Base-by-base conservation (phyloP, 495 filamentous ascomycete genomes). In the Aspergillus avenaceus region DNA sequence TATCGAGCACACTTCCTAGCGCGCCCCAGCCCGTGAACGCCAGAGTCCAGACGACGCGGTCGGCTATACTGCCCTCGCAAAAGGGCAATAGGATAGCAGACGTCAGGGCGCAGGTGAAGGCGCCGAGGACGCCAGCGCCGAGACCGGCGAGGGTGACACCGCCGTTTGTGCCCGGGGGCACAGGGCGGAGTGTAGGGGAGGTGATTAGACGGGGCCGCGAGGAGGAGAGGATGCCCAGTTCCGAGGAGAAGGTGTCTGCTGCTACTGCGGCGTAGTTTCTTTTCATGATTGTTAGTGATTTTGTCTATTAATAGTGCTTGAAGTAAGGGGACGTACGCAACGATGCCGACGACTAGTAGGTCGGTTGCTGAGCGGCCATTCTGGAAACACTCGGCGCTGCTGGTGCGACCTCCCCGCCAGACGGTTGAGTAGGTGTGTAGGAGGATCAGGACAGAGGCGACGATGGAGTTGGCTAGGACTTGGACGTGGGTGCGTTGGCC, bases 211-310 rank as follows among this genome's bases (percentile, higher is more conserved):
- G 79, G 0, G 93, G 93, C 29, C 76, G 69, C 19, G 76, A 77
- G 51, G 77, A 83, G 14, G 91, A 85, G 14, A 97, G 78, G 41
- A 98, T 98, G 6, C 93, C 93, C 12, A 97, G 82, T 68, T 98
- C 93, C 11, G 91, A 97, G 47, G 87, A 90, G 68, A 96, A 95
- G 5, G 93, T 98, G 62, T 98, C 93, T 24, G 93, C 87, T 11
- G 90, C 84, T 18, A 92, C 88, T 21, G 89, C 87, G 26, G 90
- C 93, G 54, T 98, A 98, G 71, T 97, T 88, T 16, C 72, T 75
- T 48, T 23, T 38, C 22, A 28, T 18, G n/a, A n/a, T n/a, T n/a
- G n/a, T 44, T 28, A 14, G 18, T 18, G 7, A 16, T 32, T 19
- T 31, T 26, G 27, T 22, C 40, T 25, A 28, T 22, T 24, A 13